Base-by-base conservation (phyloP, 2,329 filamentous ascomycete species). In the Daldinia sp. region DNA sequence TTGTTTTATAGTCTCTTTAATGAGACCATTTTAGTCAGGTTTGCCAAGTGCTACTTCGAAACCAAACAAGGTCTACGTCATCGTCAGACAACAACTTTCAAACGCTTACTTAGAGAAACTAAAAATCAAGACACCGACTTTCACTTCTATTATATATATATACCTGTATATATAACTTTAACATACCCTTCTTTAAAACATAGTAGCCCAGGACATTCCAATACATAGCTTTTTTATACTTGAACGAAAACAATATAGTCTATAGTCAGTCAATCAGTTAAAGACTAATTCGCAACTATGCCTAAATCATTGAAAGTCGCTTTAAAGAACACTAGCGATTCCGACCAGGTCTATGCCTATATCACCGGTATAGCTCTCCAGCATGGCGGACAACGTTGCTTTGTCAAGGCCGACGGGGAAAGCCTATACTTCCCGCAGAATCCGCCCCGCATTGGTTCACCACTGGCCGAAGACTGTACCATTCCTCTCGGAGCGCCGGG, bases 341-440 rank as follows among this genome's bases (percentile, higher is more conserved):
- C 85, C 2, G 80, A 78, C 63, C 84, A 81, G 23, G 85, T 90
- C 7, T 90, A 85, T 71, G 89, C 88, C 42, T 91, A 90, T 77
- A 87, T 93, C 75, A 92, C 88, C 3, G 89, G 89, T 10, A 82
- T 84, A 26, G 87, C 88, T 1, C 79, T 90, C 35, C 84, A 88
- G 53, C 73, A 79, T 60, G 73, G 74, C 63, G 74, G 76, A 28
- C 72, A 76, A 55, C 80, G 80, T n/a, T 79, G 79, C 56, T 74
- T 83, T 30, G 72, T 83, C 67, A 77, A 78, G 60, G 73, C 79
- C 69, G 84, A 87, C 56, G 84, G 85, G 74, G 84, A 84, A 69
- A 80, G 81, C 1, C 80, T 88, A 12, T 87, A 89, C 74, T 85
- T 89, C 59, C 83, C 90, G 3, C 80, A 85, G 70, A 80, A 86